Percentiles rank a stretch among this genome's conserved stretches.
phyloP scores from a whole-genome alignment of 2,329 filamentous ascomycete species.

The Emmonsiellopsis sp. region DNA sequence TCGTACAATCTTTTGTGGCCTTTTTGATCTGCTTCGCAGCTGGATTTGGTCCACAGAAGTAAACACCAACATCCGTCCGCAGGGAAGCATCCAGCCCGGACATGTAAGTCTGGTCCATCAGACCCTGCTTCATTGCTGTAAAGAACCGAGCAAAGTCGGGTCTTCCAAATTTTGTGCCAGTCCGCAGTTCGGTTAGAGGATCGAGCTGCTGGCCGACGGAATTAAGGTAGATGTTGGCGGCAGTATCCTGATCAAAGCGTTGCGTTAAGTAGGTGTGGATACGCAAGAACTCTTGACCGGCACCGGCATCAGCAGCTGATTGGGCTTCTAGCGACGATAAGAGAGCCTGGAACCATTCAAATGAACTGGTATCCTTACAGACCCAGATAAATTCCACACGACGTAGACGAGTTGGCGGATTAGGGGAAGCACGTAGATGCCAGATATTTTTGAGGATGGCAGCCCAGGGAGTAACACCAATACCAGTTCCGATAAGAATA shows the following conservation, averaged over 20 bases:
- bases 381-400: conserved; percentile 99
- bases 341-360: conserved; percentile 97
- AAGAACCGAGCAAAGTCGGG: conserved; percentile 81
- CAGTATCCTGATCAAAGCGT: conserved; percentile 80
- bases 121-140: conserved; percentile 74
- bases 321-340: conserved; percentile 85
- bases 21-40: conserved; percentile 74
- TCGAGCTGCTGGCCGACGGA: conserved; percentile 80
- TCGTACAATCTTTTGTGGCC: conserved; percentile 64
- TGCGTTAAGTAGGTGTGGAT: conserved; percentile 98
- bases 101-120: conserved; percentile 76
- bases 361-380: conserved; percentile 88
- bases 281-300: conserved; percentile 68
- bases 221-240: conserved; percentile 95
- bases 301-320: conserved; percentile 55
- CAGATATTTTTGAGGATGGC: conserved; percentile 95
- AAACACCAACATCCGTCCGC: conserved; percentile 84
- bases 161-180: conserved; percentile 86
- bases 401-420: conserved; percentile 78
- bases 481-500: conserved; percentile 70
- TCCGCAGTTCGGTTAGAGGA: conserved; percentile 82
- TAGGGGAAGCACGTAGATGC: conserved; percentile 83
- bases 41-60: conserved; percentile 87
- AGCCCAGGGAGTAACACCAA: conserved; percentile 78
- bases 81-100: conserved; percentile 66